Evolutionary conservation across 192 early-diverging fungal genomes (phyloP).

Genomic region (Cladochytrium replicatum): DNA sequence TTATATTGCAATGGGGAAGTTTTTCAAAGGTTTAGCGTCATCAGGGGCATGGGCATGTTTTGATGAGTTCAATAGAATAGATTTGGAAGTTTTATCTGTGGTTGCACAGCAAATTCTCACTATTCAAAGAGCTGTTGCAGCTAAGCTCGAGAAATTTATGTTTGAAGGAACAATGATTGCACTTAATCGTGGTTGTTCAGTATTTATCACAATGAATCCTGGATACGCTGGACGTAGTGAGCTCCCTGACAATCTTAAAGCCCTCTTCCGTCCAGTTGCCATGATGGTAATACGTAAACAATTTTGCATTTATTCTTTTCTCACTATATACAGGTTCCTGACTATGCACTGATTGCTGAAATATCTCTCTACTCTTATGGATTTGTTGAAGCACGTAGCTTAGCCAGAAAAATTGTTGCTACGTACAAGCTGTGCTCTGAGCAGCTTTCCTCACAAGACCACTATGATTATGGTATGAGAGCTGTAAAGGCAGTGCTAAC

Average conservation of each 20-base stretch:
- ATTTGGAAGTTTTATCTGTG: constrained; percentile 51
- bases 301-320: background rate
- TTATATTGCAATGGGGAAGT: constrained; percentile 58
- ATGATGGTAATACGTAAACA: constrained; percentile 37
- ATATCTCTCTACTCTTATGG: constrained; percentile 54
- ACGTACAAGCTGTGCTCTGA: constrained; percentile 55
- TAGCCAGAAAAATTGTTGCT: constrained; percentile 50
- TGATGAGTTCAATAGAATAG: constrained; percentile 56
- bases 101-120: constrained; percentile 54
- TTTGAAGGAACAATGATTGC: constrained; percentile 54
- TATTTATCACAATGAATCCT: constrained; percentile 57
- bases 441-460: constrained; percentile 54
- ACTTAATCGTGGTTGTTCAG: constrained; percentile 47
- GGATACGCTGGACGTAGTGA: constrained; percentile 52
- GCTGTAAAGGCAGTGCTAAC: constrained; percentile 53
- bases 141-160: constrained; percentile 50
- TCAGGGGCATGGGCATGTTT: constrained; percentile 56
- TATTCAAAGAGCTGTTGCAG: constrained; percentile 45
- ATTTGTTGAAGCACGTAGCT: constrained; percentile 44
- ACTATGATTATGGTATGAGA: constrained; percentile 56
- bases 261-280: constrained; percentile 51
- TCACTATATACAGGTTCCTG: constrained; percentile 30
- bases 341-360: constrained; percentile 54
- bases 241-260: constrained; percentile 52
- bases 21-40: constrained; percentile 52